A percentile compares a stretch with the other conserved stretches of the same genome.
phyloP scores from a whole-genome alignment of 305 asterid genomes.

The Plantago coronopus region DNA sequence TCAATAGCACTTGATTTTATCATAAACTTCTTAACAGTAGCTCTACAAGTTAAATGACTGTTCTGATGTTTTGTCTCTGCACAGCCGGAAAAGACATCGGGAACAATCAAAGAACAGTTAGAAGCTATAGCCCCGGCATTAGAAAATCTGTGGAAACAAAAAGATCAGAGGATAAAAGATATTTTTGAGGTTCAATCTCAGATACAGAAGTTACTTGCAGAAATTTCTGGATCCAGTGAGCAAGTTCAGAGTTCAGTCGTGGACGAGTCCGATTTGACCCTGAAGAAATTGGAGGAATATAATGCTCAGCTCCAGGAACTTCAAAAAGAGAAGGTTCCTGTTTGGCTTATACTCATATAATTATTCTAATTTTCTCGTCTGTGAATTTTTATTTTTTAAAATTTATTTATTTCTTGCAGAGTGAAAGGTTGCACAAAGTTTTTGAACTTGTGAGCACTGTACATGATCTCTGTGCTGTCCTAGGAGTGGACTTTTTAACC shows the following conservation, averaged over 20 bases:
- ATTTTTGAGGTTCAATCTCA: slow-evolving; percentile 83
- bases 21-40: slow-evolving; percentile 8
- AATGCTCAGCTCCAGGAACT: slow-evolving; percentile 85
- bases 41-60: neutral
- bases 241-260: slow-evolving; percentile 54
- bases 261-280: slow-evolving; percentile 76
- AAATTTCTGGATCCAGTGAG: slow-evolving; percentile 66
- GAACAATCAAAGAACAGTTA: slow-evolving; percentile 95
- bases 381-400: neutral
- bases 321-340: slow-evolving; percentile 72
- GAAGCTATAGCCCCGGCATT: slow-evolving; percentile 83
- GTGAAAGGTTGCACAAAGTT: slow-evolving; percentile 90
- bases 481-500: slow-evolving; percentile 74
- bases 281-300: slow-evolving; percentile 73
- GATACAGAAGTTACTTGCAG: slow-evolving; percentile 72
- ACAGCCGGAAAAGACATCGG: slow-evolving; percentile 86
- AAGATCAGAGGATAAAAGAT: slow-evolving; percentile 77
- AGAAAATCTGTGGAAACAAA: slow-evolving; percentile 78
- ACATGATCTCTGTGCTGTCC: slow-evolving; percentile 92
- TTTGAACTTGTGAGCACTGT: slow-evolving; percentile 90
- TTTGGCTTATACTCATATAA: slow-evolving; percentile 18
- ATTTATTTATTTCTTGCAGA: slow-evolving; percentile 42
- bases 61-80: slow-evolving; percentile 18
- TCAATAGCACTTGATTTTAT: slow-evolving; percentile 18
- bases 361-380: neutral